These are phyloP conservation scores for Phaseolus lunatus DNA, from an alignment of 306 rosid species.

Conservation along the genomic window DNA sequence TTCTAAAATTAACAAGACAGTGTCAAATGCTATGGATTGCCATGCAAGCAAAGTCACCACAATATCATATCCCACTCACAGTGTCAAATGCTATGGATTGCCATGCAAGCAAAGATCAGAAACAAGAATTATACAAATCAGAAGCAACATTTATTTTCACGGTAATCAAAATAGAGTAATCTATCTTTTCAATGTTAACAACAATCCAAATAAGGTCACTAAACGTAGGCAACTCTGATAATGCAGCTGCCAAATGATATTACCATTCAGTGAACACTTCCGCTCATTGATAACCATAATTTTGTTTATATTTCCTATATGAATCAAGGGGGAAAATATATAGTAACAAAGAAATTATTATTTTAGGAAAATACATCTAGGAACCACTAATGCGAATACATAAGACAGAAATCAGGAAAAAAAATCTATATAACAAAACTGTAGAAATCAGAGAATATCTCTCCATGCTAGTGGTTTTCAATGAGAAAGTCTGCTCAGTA, in stretches of 20 bases:
- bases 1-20: slow-evolving; percentile 5
- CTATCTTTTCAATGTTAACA: slow-evolving; percentile 25
- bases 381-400: slow-evolving; percentile 55
- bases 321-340: slow-evolving; percentile 43
- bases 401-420: slow-evolving; percentile 37
- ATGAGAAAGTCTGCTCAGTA: slow-evolving; percentile 41
- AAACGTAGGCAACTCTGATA: slow-evolving; percentile 4
- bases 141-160: slow-evolving; percentile 15
- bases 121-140: slow-evolving; percentile 9
- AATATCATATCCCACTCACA: slow-evolving; percentile 19
- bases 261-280: slow-evolving; percentile 36
- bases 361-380: slow-evolving; percentile 55
- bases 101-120: slow-evolving; percentile 32
- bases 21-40: slow-evolving; percentile 1
- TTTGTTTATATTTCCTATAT: slow-evolving; percentile 57
- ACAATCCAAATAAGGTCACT: not conserved
- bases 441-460: slow-evolving; percentile 47
- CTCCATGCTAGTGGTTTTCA: slow-evolving; percentile 45
- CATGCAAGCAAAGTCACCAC: slow-evolving; percentile 34
- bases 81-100: not conserved
- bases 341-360: slow-evolving; percentile 38
- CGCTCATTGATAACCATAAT: slow-evolving; percentile 28
- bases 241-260: slow-evolving; percentile 38
- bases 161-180: slow-evolving; percentile 15
- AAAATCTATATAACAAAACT: slow-evolving; percentile 53